Base-by-base conservation (phyloP, 2,329 filamentous ascomycete species). In the Diatrype stigma region DNA sequence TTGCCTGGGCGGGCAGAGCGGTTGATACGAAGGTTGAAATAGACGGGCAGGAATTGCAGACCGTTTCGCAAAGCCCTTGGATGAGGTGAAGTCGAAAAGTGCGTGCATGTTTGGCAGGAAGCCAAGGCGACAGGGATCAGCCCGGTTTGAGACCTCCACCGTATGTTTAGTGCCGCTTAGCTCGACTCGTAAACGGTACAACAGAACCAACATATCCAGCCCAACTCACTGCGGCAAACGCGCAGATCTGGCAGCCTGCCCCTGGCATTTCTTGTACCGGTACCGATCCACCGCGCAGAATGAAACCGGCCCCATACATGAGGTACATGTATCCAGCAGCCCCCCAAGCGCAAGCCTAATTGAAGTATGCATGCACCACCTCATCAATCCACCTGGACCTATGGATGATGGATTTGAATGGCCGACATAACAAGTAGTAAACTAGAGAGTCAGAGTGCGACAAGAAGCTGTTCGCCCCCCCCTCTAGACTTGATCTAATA, bases 61-160 rank as follows among this genome's bases (percentile, higher is more conserved):
- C 22, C 40, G 40, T 44, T 44, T 44, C 40, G 40, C 21, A 26
- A 44, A 44, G 22, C 16, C 40, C 40, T 44, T 44, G 40, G 40
- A 44, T 44, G 40, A 44, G 22, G 40, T 44, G 40, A 44, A 44
- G 40, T 44, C 22, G 40, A 44, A 44, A 44, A 44, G 40, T 44
- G 40, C 40, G 40, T 44, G 40, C 40, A 44, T 44, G 40, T 44
- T 44, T 44, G 40, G 40, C 40, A 44, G 40, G 22, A 16, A 44
- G 40, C 40, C 40, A 44, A 44, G 40, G 40, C 14, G 12, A 28
- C 40, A 44, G 22, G 22, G 40, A 28, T 44, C 40, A 28, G 40
- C 40, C 22, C 26, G 26, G 40, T 44, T 30, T 10, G 40, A 22
- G 6, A 23, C 40, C 40, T 44, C 40, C 40, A 44, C 40, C 40